Percentiles rank a stretch among this genome's conserved stretches.
Evolutionary conservation across 768 basidiomycete genomes (phyloP).

Genomic region (Butyriboletus loyo): DNA sequence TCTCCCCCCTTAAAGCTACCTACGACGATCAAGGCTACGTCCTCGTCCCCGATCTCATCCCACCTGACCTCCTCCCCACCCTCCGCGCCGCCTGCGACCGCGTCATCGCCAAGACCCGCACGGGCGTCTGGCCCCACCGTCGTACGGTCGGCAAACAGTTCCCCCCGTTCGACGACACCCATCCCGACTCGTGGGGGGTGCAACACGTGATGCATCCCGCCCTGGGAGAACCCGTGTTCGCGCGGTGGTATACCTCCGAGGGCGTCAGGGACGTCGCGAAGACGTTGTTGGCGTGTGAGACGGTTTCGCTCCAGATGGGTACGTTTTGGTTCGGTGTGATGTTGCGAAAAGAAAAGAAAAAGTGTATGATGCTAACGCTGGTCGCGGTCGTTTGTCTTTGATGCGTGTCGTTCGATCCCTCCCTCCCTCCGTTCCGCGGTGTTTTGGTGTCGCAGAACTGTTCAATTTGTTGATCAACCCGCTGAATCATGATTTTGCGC

Average conservation of each 20-base stretch:
- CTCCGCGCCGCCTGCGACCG: slow-evolving; percentile 52
- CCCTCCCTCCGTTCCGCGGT: neutral
- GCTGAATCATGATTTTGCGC: slow-evolving; percentile 56
- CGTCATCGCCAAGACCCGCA: slow-evolving; percentile 50
- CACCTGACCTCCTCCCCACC: slow-evolving; percentile 33
- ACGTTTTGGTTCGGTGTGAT: too few species aligned
- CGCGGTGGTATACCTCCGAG: slow-evolving; percentile 64
- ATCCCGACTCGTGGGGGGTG: slow-evolving; percentile 76
- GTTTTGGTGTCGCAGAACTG: slow-evolving; percentile 40
- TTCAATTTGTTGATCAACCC: slow-evolving; percentile 80
- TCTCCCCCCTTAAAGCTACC: slow-evolving; percentile 35
- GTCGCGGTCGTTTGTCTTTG: neutral
- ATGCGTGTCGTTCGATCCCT: neutral
- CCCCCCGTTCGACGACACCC: slow-evolving; percentile 58
- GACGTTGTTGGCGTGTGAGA: slow-evolving; percentile 53
- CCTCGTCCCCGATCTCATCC: slow-evolving; percentile 54
- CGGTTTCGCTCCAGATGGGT: slow-evolving; percentile 71
- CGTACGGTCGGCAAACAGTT: slow-evolving; percentile 78
- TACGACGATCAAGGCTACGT: slow-evolving; percentile 70
- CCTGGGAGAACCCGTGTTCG: slow-evolving; percentile 56
- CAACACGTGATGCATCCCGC: slow-evolving; percentile 82
- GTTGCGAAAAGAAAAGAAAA: too few species aligned
- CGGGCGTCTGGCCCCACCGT: slow-evolving; percentile 60
- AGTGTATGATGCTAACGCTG: neutral
- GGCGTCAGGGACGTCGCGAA: slow-evolving; percentile 42